Evolutionary conservation across 257 asterid species (phyloP).

Genomic region (Rauvolfia tetraphylla): DNA sequence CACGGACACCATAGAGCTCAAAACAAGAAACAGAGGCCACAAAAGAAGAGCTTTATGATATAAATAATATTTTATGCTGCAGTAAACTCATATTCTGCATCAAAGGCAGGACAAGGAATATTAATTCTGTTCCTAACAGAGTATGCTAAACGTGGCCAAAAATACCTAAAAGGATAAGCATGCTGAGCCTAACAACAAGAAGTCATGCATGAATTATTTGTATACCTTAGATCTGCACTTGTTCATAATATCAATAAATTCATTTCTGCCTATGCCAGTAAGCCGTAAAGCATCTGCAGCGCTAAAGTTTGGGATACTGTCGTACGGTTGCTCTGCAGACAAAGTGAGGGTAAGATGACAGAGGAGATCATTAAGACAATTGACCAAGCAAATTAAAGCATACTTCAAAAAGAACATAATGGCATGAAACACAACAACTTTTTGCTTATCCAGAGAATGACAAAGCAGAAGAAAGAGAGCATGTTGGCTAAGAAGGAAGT

Average conservation of each 20-base stretch:
- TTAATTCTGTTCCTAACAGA: background rate
- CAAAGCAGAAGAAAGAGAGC: background rate
- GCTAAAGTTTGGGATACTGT: constrained; percentile 97
- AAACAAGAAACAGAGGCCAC: background rate
- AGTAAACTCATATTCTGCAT: background rate
- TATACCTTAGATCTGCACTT: constrained; percentile 99
- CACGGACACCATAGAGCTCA: background rate
- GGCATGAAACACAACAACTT: background rate
- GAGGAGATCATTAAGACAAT: background rate
- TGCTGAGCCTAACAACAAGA: constrained; percentile 4
- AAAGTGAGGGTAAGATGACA: background rate
- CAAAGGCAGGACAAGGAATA: background rate
- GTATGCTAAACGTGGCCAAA: background rate
- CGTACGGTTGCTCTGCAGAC: constrained; percentile 98
- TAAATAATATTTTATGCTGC: background rate
- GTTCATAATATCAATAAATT: constrained; percentile 98
- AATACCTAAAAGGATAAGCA: background rate
- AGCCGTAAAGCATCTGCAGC: constrained; percentile 98
- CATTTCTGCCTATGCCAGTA: constrained; percentile 96
- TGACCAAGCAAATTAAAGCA: background rate
- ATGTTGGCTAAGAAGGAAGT: background rate
- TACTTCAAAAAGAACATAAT: background rate
- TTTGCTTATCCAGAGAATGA: constrained; percentile 3
- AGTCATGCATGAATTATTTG: constrained; percentile 20
- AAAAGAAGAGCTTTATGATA: background rate